phyloP scores from a whole-genome alignment of 257 asterid genomes.

The Nemophila menziesii region DNA sequence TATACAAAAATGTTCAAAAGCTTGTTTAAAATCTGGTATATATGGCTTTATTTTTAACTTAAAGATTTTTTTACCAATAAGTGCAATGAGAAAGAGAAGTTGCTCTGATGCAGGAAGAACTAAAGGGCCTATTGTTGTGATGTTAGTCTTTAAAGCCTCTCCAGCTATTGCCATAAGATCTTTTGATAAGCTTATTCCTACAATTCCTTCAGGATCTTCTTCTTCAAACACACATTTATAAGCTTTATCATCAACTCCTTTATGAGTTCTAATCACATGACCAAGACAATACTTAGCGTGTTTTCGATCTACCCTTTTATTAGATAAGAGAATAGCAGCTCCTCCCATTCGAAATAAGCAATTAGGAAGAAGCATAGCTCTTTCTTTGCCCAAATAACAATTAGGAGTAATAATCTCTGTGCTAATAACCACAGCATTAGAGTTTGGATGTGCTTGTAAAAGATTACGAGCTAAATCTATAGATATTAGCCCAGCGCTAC shows the following conservation, averaged over 20 bases:
- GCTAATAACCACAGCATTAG: conserved; percentile 32
- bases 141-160: conserved; percentile 23
- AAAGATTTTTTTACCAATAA: conserved; percentile 10
- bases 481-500: conserved; percentile 39
- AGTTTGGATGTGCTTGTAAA: conserved; percentile 26
- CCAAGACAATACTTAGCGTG: conserved; percentile 27
- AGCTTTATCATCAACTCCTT: conserved; percentile 22
- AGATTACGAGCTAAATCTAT: conserved; percentile 29
- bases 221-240: conserved; percentile 26
- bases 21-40: conserved; percentile 32
- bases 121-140: conserved; percentile 28
- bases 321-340: conserved; percentile 21
- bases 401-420: conserved; percentile 31
- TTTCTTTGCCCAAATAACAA: conserved; percentile 28
- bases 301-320: conserved; percentile 13
- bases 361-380: conserved; percentile 35
- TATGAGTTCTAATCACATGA: conserved; percentile 23
- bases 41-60: conserved; percentile 17
- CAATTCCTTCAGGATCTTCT: conserved; percentile 19
- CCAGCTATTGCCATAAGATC: conserved; percentile 31
- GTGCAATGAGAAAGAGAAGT: conserved; percentile 16
- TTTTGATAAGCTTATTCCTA: conserved; percentile 30
- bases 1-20: conserved; percentile 33
- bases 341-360: conserved; percentile 33
- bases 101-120: conserved; percentile 34